A percentile compares a stretch with the other conserved stretches of the same genome.
These are phyloP conservation scores for Epichloe typhina DNA, from an alignment of 2,329 filamentous ascomycete genomes.

Conservation along the genomic window DNA sequence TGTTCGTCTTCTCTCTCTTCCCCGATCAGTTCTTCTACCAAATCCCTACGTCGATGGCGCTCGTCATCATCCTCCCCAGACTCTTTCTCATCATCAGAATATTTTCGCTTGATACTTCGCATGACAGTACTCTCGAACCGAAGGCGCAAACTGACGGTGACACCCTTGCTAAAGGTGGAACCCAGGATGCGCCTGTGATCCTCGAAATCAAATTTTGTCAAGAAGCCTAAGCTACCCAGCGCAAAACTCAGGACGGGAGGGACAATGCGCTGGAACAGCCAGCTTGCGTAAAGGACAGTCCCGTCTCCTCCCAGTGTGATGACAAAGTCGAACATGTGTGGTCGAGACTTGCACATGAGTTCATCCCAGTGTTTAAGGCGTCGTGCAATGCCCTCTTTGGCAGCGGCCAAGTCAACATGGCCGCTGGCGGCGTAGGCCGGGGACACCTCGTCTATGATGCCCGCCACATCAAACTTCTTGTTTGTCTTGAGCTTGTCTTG, in stretches of 20 bases:
- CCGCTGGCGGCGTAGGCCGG: conserved; percentile 26
- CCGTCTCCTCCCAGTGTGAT: conserved; percentile 88
- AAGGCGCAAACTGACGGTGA: conserved; percentile 75
- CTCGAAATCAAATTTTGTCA: conserved; percentile 92
- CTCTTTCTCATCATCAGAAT: conserved; percentile 10
- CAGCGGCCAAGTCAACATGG: conserved; percentile 20
- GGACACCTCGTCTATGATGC: conserved; percentile 50
- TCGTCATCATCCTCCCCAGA: conserved; percentile 25
- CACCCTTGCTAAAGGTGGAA: conserved; percentile 64
- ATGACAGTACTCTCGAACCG: conserved; percentile 91
- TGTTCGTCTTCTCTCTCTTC: conserved; percentile 72
- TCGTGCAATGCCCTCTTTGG: conserved; percentile 23
- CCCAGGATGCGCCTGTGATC: conserved; percentile 56
- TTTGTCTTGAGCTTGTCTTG: conserved; percentile 63
- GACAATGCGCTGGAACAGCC: conserved; percentile 91
- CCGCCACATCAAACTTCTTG: conserved; percentile 58
- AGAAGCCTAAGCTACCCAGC: conserved; percentile 80
- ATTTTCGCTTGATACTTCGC: conserved; percentile 49
- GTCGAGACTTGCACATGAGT: conserved; percentile 60
- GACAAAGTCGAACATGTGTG: conserved; percentile 87
- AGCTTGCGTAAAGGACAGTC: conserved; percentile 92
- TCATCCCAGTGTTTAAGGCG: conserved; percentile 76
- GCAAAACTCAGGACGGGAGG: conserved; percentile 88
- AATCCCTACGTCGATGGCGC: conserved; percentile 39
- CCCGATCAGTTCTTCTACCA: conserved; percentile 83